phyloP scores from a whole-genome alignment of 2,329 filamentous ascomycete genomes.

The Aureobasidium zeae region DNA sequence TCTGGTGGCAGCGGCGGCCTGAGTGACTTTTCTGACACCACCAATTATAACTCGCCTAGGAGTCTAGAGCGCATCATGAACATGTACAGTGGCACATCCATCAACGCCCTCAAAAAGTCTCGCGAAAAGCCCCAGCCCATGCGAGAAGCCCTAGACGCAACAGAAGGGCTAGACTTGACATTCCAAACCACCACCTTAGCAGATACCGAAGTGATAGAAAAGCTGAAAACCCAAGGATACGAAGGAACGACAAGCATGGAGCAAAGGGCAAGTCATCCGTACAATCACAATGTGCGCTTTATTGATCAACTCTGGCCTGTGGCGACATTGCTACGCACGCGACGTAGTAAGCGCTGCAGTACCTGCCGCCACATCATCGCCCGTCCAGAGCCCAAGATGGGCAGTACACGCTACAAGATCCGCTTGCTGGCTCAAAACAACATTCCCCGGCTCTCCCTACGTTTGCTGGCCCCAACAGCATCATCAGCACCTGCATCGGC shows the following conservation, averaged over 20 bases:
- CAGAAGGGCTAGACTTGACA: conserved; percentile 57
- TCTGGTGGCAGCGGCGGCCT: conserved; percentile 45
- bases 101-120: conserved; percentile 52
- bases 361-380: conserved; percentile 90
- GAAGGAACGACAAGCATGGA: conserved; percentile 48
- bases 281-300: conserved; percentile 49
- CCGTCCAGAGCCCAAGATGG: conserved; percentile 85
- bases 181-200: conserved; percentile 34
- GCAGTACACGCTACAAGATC: conserved; percentile 84
- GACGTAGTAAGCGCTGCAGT: conserved; percentile 87
- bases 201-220: conserved; percentile 51
- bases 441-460: conserved; percentile 72
- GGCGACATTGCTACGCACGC: conserved; percentile 75
- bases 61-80: conserved; percentile 85
- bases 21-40: conserved; percentile 44
- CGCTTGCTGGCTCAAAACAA: conserved; percentile 75
- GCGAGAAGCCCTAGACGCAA: conserved; percentile 63
- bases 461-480: conserved; percentile 44
- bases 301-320: conserved; percentile 68
- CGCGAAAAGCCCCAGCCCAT: conserved; percentile 62
- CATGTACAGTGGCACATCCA: conserved; percentile 63
- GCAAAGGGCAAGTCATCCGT: conserved; percentile 41
- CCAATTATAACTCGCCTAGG: conserved; percentile 62
- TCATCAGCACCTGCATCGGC: conserved; percentile 46
- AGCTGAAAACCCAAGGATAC: conserved; percentile 53